phyloP scores from a whole-genome alignment of 2,329 filamentous ascomycete species.

The Coniochaeta hoffmannii region DNA sequence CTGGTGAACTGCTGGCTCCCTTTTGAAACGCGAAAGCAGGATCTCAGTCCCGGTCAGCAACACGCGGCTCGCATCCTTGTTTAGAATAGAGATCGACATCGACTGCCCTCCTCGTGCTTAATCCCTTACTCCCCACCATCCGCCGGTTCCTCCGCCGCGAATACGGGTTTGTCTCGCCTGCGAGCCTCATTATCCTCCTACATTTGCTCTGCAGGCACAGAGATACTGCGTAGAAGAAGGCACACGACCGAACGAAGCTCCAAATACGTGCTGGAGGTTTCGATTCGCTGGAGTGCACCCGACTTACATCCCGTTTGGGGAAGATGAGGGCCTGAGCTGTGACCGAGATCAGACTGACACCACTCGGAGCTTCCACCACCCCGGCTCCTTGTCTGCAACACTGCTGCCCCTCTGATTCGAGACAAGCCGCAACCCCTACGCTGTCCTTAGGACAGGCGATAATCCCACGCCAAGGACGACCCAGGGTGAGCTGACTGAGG shows the following conservation, averaged over 20 bases:
- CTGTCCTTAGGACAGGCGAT: background rate
- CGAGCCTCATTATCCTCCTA: background rate
- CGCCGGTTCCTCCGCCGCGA: background rate
- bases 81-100: background rate
- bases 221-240: background rate
- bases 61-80: background rate
- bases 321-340: background rate
- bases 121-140: background rate
- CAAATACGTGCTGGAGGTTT: background rate
- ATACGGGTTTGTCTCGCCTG: background rate
- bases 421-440: background rate
- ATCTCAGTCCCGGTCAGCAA: background rate
- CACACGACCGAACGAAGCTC: background rate
- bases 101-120: background rate
- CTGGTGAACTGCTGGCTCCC: background rate
- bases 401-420: background rate
- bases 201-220: background rate
- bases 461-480: constrained; percentile 1
- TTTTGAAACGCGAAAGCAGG: background rate
- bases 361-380: background rate
- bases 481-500: background rate
- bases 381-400: background rate
- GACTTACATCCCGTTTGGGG: background rate
- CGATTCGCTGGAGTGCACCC: background rate
- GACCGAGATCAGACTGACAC: background rate